Evolutionary conservation across 495 filamentous ascomycete species (phyloP).

Genomic region (Letharia lupina): DNA sequence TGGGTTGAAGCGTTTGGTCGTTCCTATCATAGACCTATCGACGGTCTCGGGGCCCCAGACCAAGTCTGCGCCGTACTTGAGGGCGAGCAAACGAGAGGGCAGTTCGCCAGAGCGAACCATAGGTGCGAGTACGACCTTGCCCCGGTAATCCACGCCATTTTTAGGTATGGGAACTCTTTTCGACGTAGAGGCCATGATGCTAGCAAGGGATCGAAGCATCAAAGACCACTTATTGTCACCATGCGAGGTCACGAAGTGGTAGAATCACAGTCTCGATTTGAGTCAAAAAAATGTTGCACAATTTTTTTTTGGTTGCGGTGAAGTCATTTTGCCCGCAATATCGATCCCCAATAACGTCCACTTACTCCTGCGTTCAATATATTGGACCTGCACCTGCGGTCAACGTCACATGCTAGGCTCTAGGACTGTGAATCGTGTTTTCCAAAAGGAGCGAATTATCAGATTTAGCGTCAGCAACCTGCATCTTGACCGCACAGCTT

Average conservation of each 20-base stretch:
- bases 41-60: slow-evolving; percentile 98
- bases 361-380: not conserved
- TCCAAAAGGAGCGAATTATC: not conserved
- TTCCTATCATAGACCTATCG: slow-evolving; percentile 82
- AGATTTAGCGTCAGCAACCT: not conserved
- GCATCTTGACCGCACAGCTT: slow-evolving; percentile 12
- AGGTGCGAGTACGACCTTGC: slow-evolving; percentile 87
- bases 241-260: not conserved
- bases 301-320: not conserved
- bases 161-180: slow-evolving; percentile 73
- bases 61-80: slow-evolving; percentile 92
- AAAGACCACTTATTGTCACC: slow-evolving; percentile 16
- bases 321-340: not conserved
- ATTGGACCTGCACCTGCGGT: not conserved
- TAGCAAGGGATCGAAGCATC: slow-evolving; percentile 40
- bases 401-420: slow-evolving; percentile 8
- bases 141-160: slow-evolving; percentile 85
- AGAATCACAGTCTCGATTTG: not conserved
- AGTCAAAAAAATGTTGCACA: not conserved
- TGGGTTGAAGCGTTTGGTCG: slow-evolving; percentile 63
- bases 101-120: slow-evolving; percentile 97
- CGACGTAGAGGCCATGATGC: slow-evolving; percentile 48
- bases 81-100: slow-evolving; percentile 74
- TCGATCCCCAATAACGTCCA: not conserved
- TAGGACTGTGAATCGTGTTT: not conserved